Conservation (phyloP, 1,284 basidiomycete genomes). For the Anthracocystis setariae region DNA sequence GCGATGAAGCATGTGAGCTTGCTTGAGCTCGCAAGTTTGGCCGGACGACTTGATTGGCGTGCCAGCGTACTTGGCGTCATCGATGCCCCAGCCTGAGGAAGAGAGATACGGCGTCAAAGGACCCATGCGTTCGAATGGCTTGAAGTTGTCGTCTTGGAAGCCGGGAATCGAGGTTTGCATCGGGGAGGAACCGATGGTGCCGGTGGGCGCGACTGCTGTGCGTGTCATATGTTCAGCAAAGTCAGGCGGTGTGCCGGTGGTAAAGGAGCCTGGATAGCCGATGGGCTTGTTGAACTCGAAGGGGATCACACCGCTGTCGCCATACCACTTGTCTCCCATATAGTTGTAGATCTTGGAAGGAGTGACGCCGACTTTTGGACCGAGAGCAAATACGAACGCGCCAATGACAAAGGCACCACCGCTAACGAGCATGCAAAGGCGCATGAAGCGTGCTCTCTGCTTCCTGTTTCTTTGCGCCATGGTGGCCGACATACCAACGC, state of each 20-base stretch:
- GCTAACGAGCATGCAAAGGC: conserved; percentile 17
- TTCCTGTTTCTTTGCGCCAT: conserved; percentile 29
- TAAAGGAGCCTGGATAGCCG: conserved; percentile 61
- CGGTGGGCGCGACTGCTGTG: conserved; percentile 31
- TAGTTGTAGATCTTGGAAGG: conserved; percentile 36
- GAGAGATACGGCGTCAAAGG: conserved; percentile 63
- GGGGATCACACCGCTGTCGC: conserved; percentile 26
- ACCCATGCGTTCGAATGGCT: conserved; percentile 66
- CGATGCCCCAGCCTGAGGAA: conserved; percentile 55
- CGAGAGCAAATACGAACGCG: conserved; percentile 57
- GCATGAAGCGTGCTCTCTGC: conserved; percentile 29
- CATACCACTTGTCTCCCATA: conserved; percentile 52
- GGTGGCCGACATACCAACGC: conserved; percentile 37
- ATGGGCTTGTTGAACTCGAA: conserved; percentile 58
- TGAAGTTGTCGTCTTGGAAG: conserved; percentile 46
- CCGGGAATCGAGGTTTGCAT: conserved; percentile 59
- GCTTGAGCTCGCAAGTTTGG: conserved; percentile 48
- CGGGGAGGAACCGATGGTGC: conserved; percentile 53
- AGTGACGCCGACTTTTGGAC: conserved; percentile 32
- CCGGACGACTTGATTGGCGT: conserved; percentile 31
- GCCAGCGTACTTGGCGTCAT: conserved; percentile 54
- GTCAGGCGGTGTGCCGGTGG: conserved; percentile 52
- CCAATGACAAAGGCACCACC: conserved; percentile 39
- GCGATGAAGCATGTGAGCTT: conserved; percentile 64
- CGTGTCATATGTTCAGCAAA: conserved; percentile 60